A percentile compares a stretch with the other conserved stretches of the same genome.
phyloP scores from a whole-genome alignment of 2,329 filamentous ascomycete genomes.

The Mariannaea elegans region DNA sequence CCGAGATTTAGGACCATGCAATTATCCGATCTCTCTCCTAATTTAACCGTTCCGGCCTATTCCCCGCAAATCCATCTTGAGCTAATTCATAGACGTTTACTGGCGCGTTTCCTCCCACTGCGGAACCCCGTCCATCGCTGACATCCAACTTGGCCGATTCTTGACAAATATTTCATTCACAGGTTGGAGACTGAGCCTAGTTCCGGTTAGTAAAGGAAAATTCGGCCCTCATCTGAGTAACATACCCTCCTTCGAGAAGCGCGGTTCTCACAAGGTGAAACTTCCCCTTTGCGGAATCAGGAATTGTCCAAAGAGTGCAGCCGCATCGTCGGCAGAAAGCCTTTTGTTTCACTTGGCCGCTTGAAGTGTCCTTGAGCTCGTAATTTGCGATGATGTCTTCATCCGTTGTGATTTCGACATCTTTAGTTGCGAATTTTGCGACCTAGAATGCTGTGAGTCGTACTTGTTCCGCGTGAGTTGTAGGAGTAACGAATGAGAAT shows the following conservation, averaged over 20 bases:
- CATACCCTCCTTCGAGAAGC: conserved; percentile 38
- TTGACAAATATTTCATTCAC: conserved; percentile 42
- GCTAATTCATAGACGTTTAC: conserved; percentile 15
- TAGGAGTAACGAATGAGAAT: background rate
- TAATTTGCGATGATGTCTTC: conserved; percentile 24
- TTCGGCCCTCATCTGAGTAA: background rate
- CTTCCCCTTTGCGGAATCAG: conserved; percentile 34
- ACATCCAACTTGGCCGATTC: conserved; percentile 39
- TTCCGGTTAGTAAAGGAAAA: background rate
- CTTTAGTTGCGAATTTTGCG: conserved; percentile 35
- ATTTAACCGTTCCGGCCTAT: background rate
- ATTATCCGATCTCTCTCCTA: background rate
- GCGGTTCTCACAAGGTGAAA: conserved; percentile 37
- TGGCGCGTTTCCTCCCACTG: conserved; percentile 42
- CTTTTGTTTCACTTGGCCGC: conserved; percentile 38
- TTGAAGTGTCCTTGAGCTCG: conserved; percentile 35
- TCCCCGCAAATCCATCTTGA: background rate
- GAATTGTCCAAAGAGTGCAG: conserved; percentile 41
- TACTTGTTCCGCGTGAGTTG: too few species aligned
- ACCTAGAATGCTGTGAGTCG: conserved; percentile 28
- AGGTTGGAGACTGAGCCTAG: conserved; percentile 31
- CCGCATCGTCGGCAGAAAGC: conserved; percentile 39
- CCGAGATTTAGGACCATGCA: background rate
- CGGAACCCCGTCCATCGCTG: conserved; percentile 24
- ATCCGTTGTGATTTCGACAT: conserved; percentile 21